These are phyloP conservation scores for Zychaea mexicana DNA, from an alignment of 371 early-diverging fungal species.

Conservation along the genomic window DNA sequence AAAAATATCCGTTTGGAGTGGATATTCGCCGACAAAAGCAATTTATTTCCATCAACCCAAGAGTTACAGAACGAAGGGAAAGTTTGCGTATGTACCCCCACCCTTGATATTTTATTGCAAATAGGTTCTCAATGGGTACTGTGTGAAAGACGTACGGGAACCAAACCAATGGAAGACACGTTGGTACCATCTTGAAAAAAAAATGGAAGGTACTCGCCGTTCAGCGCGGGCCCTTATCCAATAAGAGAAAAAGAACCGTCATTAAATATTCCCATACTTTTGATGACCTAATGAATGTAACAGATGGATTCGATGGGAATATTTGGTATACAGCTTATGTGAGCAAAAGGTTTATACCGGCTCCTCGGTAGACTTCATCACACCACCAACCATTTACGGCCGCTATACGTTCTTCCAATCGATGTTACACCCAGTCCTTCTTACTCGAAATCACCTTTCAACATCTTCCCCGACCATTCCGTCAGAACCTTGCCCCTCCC, in stretches of 20 bases:
- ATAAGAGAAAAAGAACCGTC: background rate
- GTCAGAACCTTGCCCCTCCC: too few relatives aligned
- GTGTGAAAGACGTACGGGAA: background rate
- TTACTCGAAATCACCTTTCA: too few relatives aligned
- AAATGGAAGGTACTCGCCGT: too few relatives aligned
- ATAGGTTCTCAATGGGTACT: too few relatives aligned
- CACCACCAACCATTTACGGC: too few relatives aligned
- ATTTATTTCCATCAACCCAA: too few relatives aligned
- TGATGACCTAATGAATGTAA: background rate
- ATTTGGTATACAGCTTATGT: background rate
- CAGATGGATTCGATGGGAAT: background rate
- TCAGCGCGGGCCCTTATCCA: background rate
- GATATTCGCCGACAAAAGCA: background rate
- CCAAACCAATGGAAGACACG: background rate
- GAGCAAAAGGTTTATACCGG: background rate
- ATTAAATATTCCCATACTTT: background rate
- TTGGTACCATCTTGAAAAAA: background rate
- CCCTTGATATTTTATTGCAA: background rate
- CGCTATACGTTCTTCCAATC: too few relatives aligned
- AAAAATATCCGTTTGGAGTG: background rate
- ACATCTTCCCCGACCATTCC: too few relatives aligned
- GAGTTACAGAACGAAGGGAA: too few relatives aligned
- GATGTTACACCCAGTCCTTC: too few relatives aligned
- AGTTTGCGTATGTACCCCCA: too few relatives aligned
- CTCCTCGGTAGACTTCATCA: background rate